Percentiles rank a stretch among this genome's conserved stretches.
Evolutionary conservation across 73 alveolate genomes (phyloP).

Genomic region (Tetrahymena malaccensis): DNA sequence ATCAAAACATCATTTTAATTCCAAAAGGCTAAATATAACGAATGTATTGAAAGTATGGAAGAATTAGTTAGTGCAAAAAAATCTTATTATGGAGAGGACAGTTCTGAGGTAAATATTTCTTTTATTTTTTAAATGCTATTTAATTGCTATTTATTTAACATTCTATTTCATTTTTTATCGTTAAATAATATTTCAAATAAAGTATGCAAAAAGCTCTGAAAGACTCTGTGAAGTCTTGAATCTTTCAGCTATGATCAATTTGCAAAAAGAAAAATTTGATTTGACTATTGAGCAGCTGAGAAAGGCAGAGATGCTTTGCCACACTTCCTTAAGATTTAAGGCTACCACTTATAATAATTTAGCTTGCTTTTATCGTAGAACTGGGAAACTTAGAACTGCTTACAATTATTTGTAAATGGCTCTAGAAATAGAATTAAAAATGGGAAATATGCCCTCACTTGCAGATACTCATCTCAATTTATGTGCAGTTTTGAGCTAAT

Average conservation of each 20-base stretch:
- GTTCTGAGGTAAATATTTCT: not conserved
- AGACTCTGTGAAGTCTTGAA: conserved; percentile 71
- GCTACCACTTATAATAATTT: conserved; percentile 80
- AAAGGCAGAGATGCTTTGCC: conserved; percentile 72
- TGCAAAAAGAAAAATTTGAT: conserved; percentile 73
- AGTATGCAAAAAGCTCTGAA: conserved; percentile 53
- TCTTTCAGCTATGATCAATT: conserved; percentile 67
- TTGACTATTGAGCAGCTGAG: conserved; percentile 67
- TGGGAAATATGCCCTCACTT: conserved; percentile 3
- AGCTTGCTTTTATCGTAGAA: conserved; percentile 75
- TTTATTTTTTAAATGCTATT: not conserved
- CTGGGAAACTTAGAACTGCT: conserved; percentile 67
- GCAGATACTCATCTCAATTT: conserved; percentile 83
- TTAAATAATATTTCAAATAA: not conserved
- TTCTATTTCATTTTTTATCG: not conserved
- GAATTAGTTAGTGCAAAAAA: not conserved
- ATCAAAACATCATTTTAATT: not conserved
- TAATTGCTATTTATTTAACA: no score
- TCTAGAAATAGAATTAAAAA: conserved; percentile 45
- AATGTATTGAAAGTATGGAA: not conserved
- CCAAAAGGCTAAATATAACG: not conserved
- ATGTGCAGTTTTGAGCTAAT: conserved; percentile 70
- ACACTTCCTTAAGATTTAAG: conserved; percentile 44
- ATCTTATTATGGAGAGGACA: not conserved
- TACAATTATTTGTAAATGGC: conserved; percentile 64